Evolutionary conservation across 306 rosid species (phyloP), one percentile per base, ranked within the genome.

Genomic region (Aeschynomene evenia): DNA sequence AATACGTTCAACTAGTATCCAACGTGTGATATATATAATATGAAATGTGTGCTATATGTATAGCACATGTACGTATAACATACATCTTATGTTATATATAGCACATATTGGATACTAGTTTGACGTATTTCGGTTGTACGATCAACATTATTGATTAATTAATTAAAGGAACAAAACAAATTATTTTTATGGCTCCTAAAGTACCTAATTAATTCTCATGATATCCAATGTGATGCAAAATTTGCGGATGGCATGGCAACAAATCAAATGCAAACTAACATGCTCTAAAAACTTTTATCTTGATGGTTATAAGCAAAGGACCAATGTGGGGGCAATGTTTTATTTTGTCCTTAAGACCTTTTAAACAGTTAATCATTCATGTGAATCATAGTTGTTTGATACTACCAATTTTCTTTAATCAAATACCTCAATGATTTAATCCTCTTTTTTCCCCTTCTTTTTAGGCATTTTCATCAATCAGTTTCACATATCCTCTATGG

Each of bases 301-400:
- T 21, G 65, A 39, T 76, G 37, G 74, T 49, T 55, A 67, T 39
- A 8, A 56, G 52, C 58, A 78, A 72, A 72, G 77, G 19, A 43
- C 46, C 57, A n/a, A 12, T 10, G 75, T 72, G 81, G 82, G 82
- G 80, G 54, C 42, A 49, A 62, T 33, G 36, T 39, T 16, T 76
- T 68, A 62, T 72, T 50, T 22, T 46, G 70, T 73, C 85, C 63
- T 78, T 16, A 22, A 53, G 72, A 73, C 83, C 70, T 80, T n/a
- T n/a, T 18, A 39, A 53, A 63, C 64, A 64, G 50, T 51, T 62
- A 70, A 79, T 79, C 61, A 79, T 79, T 73, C 66, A 66, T 66
- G 67, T 71, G 74, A 70, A 68, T 71, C 57, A 51, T 68, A 51
- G 37, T 7, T 48, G 70, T 75, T 75, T 51, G 53, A 40, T 78